phyloP scores from a whole-genome alignment of 345 rosid genomes.

The Citrus reticulata region DNA sequence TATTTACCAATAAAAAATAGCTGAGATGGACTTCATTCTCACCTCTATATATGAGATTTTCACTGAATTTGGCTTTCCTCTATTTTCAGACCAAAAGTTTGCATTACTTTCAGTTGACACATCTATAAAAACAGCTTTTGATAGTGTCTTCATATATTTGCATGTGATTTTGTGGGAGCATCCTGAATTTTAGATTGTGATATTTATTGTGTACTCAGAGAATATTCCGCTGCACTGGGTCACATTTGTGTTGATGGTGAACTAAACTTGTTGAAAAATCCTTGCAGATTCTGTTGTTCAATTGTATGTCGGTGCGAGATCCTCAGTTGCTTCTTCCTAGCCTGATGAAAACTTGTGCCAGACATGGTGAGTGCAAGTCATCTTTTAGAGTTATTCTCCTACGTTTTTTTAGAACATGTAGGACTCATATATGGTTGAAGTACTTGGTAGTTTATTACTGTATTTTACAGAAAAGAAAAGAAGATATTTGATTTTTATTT shows the following conservation, averaged over 20 bases:
- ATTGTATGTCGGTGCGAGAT: constrained; percentile 92
- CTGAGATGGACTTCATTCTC: not conserved
- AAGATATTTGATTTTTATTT: not conserved
- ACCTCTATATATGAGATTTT: not conserved
- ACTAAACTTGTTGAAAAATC: constrained; percentile 10
- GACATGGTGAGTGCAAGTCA: constrained; percentile 40
- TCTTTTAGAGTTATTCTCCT: constrained; percentile 4
- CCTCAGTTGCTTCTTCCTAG: constrained; percentile 70
- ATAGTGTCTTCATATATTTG: not conserved
- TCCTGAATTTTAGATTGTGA: not conserved
- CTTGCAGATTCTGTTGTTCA: constrained; percentile 86
- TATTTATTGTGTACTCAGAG: not conserved
- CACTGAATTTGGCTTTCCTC: no score
- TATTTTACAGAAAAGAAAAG: not conserved
- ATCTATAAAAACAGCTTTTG: not conserved
- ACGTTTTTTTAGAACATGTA: not conserved
- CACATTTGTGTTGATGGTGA: constrained; percentile 4
- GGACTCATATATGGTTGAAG: not conserved
- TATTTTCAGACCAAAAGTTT: not conserved
- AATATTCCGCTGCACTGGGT: not conserved
- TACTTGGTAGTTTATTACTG: not conserved
- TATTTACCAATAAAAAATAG: not conserved
- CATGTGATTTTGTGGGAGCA: not conserved
- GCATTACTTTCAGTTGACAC: not conserved
- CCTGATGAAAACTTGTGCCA: constrained; percentile 51